phyloP scores from a whole-genome alignment of 2,329 filamentous ascomycete species.

The Aspergillus tamarii region DNA sequence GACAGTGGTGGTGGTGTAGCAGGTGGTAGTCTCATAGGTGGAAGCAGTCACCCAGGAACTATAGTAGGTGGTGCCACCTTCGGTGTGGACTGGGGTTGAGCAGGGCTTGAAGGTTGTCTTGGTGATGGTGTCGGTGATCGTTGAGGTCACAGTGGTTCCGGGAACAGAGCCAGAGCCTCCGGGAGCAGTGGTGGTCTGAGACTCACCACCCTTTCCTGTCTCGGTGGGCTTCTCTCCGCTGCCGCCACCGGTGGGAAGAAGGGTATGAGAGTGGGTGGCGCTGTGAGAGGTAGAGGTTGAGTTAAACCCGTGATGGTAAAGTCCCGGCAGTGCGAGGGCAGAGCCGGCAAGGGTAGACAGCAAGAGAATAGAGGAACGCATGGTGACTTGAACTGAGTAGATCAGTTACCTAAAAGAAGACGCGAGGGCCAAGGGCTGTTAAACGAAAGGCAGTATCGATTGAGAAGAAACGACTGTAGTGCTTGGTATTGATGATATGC shows the following conservation, averaged over 20 bases:
- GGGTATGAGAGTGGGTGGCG: conserved; percentile 7
- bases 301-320: conserved; percentile 12
- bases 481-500: not conserved
- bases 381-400: not conserved
- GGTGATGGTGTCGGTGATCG: conserved; percentile 34
- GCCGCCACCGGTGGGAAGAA: conserved; percentile 14
- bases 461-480: conserved; percentile 1
- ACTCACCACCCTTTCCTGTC: not conserved
- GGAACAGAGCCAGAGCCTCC: conserved; percentile 1
- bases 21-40: conserved; percentile 33
- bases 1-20: conserved; percentile 28
- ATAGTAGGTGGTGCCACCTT: conserved; percentile 35
- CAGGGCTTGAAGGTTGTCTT: conserved; percentile 37
- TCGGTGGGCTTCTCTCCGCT: conserved; percentile 3
- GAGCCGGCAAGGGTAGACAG: conserved; percentile 25
- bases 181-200: not conserved
- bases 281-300: conserved; percentile 13
- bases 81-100: conserved; percentile 34
- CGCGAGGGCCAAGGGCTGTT: not conserved
- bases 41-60: conserved; percentile 37
- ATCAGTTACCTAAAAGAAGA: not conserved
- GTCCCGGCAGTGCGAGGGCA: conserved; percentile 24
- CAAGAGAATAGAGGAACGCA: conserved; percentile 12
- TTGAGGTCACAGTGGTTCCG: conserved; percentile 9
- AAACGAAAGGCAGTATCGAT: not conserved